A percentile compares a stretch with the other conserved stretches of the same genome.
These are phyloP conservation scores for Alternaria tenuissima DNA, from an alignment of 2,329 filamentous ascomycete genomes.

Conservation along the genomic window DNA sequence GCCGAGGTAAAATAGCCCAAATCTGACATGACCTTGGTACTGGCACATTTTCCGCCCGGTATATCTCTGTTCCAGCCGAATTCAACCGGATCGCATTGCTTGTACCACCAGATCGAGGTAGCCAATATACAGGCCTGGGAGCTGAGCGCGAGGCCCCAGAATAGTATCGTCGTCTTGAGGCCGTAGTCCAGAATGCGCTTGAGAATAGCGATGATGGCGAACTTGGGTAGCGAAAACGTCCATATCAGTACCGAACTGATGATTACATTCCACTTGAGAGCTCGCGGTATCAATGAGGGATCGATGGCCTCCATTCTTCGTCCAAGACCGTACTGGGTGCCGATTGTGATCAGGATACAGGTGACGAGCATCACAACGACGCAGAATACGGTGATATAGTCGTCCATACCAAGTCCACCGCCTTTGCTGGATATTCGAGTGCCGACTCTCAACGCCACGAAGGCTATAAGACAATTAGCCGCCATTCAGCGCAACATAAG, in stretches of 20 bases:
- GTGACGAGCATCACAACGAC: slow-evolving; percentile 1
- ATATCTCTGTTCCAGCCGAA: neutral
- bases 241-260: slow-evolving; percentile 11
- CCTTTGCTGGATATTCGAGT: neutral
- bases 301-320: slow-evolving; percentile 2
- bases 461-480: neutral
- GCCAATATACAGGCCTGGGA: slow-evolving; percentile 9
- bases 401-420: slow-evolving; percentile 1
- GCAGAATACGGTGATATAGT: slow-evolving; percentile 3
- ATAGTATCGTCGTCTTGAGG: slow-evolving; percentile 9
- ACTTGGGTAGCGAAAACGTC: slow-evolving; percentile 10
- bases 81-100: slow-evolving; percentile 6
- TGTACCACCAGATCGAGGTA: slow-evolving; percentile 7
- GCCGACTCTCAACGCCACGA: slow-evolving; percentile 1
- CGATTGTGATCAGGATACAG: slow-evolving; percentile 7
- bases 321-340: slow-evolving; percentile 10
- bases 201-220: slow-evolving; percentile 11
- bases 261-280: slow-evolving; percentile 9
- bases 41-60: neutral
- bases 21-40: slow-evolving; percentile 1
- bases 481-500: neutral
- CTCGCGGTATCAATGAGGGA: slow-evolving; percentile 3
- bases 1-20: slow-evolving; percentile 1
- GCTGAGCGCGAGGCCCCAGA: slow-evolving; percentile 8
- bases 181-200: slow-evolving; percentile 5